phyloP scores from a whole-genome alignment of 1,139 yeast species.

The Sugiyamaella pinicola region DNA sequence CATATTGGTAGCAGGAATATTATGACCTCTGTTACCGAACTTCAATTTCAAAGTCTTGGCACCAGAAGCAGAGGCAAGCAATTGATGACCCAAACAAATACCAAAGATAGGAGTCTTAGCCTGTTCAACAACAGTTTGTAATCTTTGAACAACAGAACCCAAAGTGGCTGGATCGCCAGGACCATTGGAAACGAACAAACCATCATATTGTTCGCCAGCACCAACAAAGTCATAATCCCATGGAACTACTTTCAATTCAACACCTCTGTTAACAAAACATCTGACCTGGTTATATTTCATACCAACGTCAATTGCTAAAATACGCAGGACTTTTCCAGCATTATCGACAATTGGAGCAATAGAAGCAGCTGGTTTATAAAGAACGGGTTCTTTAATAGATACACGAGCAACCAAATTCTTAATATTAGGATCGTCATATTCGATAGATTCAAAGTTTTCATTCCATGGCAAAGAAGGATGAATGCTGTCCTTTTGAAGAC shows the following conservation, averaged over 20 bases:
- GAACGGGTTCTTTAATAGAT: slow-evolving; percentile 71
- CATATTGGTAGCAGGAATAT: slow-evolving; percentile 94
- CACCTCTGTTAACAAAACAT: slow-evolving; percentile 95
- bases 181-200: slow-evolving; percentile 95
- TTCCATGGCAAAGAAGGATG: slow-evolving; percentile 57
- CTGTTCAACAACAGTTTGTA: slow-evolving; percentile 57
- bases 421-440: slow-evolving; percentile 91
- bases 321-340: slow-evolving; percentile 76
- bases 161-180: slow-evolving; percentile 98
- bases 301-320: slow-evolving; percentile 94
- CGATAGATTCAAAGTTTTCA: slow-evolving; percentile 69
- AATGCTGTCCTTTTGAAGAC: slow-evolving; percentile 57
- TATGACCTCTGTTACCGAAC: slow-evolving; percentile 99
- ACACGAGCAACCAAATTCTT: slow-evolving; percentile 91
- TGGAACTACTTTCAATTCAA: slow-evolving; percentile 93
- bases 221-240: slow-evolving; percentile 79
- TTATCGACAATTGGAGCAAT: slow-evolving; percentile 54
- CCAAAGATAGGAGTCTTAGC: slow-evolving; percentile 76
- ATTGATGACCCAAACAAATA: slow-evolving; percentile 98
- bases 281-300: slow-evolving; percentile 97
- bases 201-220: slow-evolving; percentile 74
- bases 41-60: slow-evolving; percentile 89
- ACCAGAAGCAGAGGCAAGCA: slow-evolving; percentile 93
- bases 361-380: slow-evolving; percentile 65
- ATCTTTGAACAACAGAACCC: slow-evolving; percentile 61